Base-by-base conservation (phyloP, 192 early-diverging fungal genomes). In the Lobosporangium transversale region DNA sequence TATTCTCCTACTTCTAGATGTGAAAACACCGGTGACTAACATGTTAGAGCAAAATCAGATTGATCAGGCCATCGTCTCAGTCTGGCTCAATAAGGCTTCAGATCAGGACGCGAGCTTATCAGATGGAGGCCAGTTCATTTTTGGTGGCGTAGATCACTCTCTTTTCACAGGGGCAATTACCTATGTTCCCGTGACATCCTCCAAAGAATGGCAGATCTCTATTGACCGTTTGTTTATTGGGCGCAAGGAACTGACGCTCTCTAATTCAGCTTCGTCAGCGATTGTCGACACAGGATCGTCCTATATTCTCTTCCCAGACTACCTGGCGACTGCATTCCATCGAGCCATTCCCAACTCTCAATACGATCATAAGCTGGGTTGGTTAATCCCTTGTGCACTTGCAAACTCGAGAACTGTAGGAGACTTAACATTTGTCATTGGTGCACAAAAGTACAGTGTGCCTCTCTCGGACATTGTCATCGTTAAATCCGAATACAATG, bases 11-110 rank as follows among this genome's bases (percentile, higher is more conserved):
- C 30, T 11, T 20, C 8, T 59, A 62, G 60, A 51, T 42, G 23
- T 60, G 57, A 82, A 58, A 62, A 81, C 60, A 42, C 81, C 66
- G 45, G 79, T 47, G 63, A 85, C 10, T 47, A 82, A 65, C 75
- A 82, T 68, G 85, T 71, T 78, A n/a, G 31, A n/a, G 4, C 80
- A 64, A 50, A 67, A 54, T 53, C 84, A 76, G 26, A 76, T 99
- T 40, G 92, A 95, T 45, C 81, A 96, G 58, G 91, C 90, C 1
- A 58, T 98, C 18, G 96, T 99, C 60, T 92, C 91, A 9, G 95
- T 96, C 54, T 98, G 92, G 84, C 83, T 99, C 44, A 90, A 90
- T 50, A 88, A 97, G 81, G 84, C 83, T 29, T 83, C 76, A 7
- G 37, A 76, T 20, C 73, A 76, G 20, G 88, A 81, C 18, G 90